Conservation (phyloP, 352 stramenopile genomes). For the Stramenopiles sp. region DNA sequence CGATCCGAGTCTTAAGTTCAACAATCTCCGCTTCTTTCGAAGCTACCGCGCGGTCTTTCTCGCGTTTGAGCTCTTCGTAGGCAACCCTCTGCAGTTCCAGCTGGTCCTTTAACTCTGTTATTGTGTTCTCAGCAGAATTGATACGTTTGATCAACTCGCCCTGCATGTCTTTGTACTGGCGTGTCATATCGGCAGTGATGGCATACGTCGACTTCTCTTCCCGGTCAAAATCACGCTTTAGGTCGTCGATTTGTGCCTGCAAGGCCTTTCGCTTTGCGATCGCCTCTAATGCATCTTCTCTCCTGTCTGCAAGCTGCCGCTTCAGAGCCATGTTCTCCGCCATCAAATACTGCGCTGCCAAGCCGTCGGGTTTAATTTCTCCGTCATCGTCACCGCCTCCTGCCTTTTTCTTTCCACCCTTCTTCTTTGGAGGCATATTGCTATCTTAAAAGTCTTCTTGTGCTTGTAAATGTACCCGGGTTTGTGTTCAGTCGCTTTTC, state of each 20-base stretch:
- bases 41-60: constrained; percentile 65
- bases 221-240: constrained; percentile 58
- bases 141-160: constrained; percentile 63
- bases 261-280: constrained; percentile 63
- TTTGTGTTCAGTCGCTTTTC: no score
- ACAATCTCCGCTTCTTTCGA: constrained; percentile 66
- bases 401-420: neutral
- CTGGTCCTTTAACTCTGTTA: constrained; percentile 69
- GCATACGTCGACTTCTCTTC: constrained; percentile 63
- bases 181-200: constrained; percentile 81
- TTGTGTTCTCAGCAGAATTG: constrained; percentile 62
- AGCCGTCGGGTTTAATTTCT: neutral
- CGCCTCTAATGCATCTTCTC: constrained; percentile 54
- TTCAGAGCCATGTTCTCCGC: neutral
- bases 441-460: no score
- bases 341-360: neutral
- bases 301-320: constrained; percentile 39
- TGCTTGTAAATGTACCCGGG: no score
- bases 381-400: neutral
- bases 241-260: constrained; percentile 44
- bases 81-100: constrained; percentile 57
- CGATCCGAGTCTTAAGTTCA: constrained; percentile 72
- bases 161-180: constrained; percentile 91
- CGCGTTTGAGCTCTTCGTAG: constrained; percentile 62
- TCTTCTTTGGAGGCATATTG: neutral